Base-by-base conservation (phyloP, 768 basidiomycete species). In the Scleroderma bovista region DNA sequence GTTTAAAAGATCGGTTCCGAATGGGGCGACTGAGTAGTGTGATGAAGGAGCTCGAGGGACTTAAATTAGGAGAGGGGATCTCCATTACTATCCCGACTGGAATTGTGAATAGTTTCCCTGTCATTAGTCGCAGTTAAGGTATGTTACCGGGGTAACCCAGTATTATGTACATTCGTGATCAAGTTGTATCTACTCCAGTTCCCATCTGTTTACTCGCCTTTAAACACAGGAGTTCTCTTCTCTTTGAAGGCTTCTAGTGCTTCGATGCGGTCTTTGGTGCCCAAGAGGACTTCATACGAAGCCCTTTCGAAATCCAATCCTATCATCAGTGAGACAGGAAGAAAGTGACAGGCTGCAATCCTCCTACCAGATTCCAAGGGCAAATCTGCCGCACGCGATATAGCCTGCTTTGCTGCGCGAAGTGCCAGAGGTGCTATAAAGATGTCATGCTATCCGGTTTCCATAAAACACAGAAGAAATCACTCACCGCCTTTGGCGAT, bases 271-370 rank as follows among this genome's bases (percentile, higher is more conserved):
- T 97, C 93, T 54, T 80, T 75, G 7, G 77, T 84, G 31, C 75
- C 73, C 19, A 96, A 72, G 17, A 97, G 74, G 3, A 79, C 76
- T 56, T 95, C 87, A 53, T 97, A 97, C 12, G 87, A 81, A 6
- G 83, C 82, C 32, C 88, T 76, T 66, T 96, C 93, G 54, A 94
- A 89, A 64, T 94, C 90, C n/a, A 97, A 76, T n/a, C 90, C 91
- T 82, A 53, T 29, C 43, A 37, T 2, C 5, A 6, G 29, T 50
- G 38, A 59, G 55, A 9, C 8, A 45, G 37, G 24, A 46, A 12
- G 6, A 39, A 16, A 13, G 33, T 23, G 47, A 24, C 23, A 17
- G 10, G 20, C 39, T 17, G 20, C 13, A 26, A 6, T 33, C 12
- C 11, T 57, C 64, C 53, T 52, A 80, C 88, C 89, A 50, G 83